Evolutionary conservation across 495 filamentous ascomycete species (phyloP), one percentile per base, ranked within the genome.

Genomic region (Penicillium dipodomyicola): DNA sequence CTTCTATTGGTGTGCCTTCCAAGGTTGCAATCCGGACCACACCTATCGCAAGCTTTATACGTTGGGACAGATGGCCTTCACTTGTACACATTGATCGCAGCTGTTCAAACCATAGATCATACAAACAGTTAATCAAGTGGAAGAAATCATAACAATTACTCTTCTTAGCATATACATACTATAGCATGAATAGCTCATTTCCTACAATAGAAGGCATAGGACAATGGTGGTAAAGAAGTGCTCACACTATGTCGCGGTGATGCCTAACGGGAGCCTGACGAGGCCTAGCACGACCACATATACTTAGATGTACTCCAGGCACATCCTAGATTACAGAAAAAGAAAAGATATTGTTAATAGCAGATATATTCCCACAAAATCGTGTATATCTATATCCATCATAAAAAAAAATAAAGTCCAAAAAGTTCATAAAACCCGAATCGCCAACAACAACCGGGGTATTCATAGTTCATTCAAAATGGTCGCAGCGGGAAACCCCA

Each of bases 361-460:
- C 32, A 39, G 52, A 47, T 50, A 33, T 50, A 50, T 61, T 56
- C 48, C 23, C 37, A 48, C 42, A 42, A 30, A 23, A 59, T 61
- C 57, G 45, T 66, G 51, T 61, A 62, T 67, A 55, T 59, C 54
- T 66, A 65, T 62, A 57, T 63, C 63, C 56, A 57, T 60, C 40
- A 57, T 54, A 54, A 61, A 61, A 54, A 47, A 64, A 44, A 52
- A 58, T 56, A 33, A 33, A 5, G 10, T 33, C 11, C 30, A 33
- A 33, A 33, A 33, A 12, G 30, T 14, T 67, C 67, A 65, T 70
- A 61, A 67, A 52, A 51, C 65, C 62, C 60, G 59, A 46, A 59
- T 57, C 61, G 66, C 65, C 65, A 62, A 67, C 39, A 69, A 69
- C 59, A 65, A 65, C 67, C 65, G 61, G 71, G 71, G 71, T 73